Base-by-base conservation (phyloP, 1,139 yeast species). In the Candida labiduridarum region DNA sequence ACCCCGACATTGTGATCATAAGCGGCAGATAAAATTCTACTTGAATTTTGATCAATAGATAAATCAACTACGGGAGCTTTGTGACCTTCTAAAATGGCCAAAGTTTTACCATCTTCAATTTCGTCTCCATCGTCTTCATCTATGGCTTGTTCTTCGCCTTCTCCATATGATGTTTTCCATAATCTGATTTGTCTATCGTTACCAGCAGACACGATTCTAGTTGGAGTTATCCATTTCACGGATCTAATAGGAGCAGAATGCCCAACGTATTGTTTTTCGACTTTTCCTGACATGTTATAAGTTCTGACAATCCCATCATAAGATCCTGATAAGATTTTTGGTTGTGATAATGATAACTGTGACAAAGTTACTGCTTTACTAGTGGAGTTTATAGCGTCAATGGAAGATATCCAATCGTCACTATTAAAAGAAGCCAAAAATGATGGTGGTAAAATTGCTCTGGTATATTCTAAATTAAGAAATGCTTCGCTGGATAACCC, bases 221-320 rank as follows among this genome's bases (percentile, higher is more conserved):
- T 81, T 46, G 84, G 83, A 19, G 88, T 78, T 44, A 87, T 74
- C 87, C 95, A 91, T 60, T 84, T 80, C 34, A 90, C 96, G 12
- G 89, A 79, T 66, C 88, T 86, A 51, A 94, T 83, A 4, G 97
- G 85, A 22, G 89, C 96, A 22, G 87, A 83, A 68, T 94, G 99
- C 15, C 97, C 98, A 44, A 83, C 81, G 59, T 86, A 82, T 65
- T 90, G 96, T 58, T 87, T 84, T 59, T 85, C 87, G 15, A 92
- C 87, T 47, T 81, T 77, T n/a, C 97, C 98, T 12, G 91, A 80
- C 71, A 83, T 71, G 64, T 89, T 87, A 84, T 94, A 94, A 11
- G 96, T 83, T 59, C 98, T 81, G 22, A 94, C 96, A 41, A 92
- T 82, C 56, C 98, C 98, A 66, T 94, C 99, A 63, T 92, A 94